Evolutionary conservation across 2,329 filamentous ascomycete species (phyloP), one percentile per base, ranked within the genome.

Genomic region (Venturia nashicola): DNA sequence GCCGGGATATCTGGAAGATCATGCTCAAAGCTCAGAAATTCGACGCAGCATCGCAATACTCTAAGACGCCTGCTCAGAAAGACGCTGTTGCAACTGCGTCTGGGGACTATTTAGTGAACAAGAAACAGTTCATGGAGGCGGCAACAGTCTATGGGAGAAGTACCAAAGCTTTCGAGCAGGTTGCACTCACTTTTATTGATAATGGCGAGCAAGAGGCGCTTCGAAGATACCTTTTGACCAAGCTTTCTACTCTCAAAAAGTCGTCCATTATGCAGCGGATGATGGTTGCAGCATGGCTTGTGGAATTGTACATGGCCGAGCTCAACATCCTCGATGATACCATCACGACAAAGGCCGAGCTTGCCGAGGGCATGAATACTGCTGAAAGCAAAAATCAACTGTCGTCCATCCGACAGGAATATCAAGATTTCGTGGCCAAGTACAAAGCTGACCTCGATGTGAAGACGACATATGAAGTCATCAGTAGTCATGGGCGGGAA

Each of bases 271-370:
- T 99, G 92, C 94, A 99, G 75, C 82, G 93, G 65, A 88, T 90
- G 67, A 96, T 99, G 91, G 86, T 97, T 68, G 90, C 93, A 1
- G 92, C 88, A 68, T 99, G 94, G 94, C 82, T 99, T 54, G 82
- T 97, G 11, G 94, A 99, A 74, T 83, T 97, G 1, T 99, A 93
- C 75, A 99, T 99, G 91, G 90, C 91, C 5, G 97, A 96, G 75
- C 82, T 99, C 51, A 97, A 99, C 72, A 88, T 89, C 3, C 81
- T 99, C 3, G 94, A 99, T 71, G 94, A 99, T 74, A 92, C 89
- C 2, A 93, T 97, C 67, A 88, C 92, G 46, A 95, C 92, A 0
- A 89, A 90, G 70, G 90, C 91, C 0, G 91, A 96, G 72, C 76
- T 93, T 27, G 83, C 86, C 0, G 90, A 91, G 67, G 85, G 83